These are phyloP conservation scores for Marasmius fiardii DNA, from an alignment of 1,284 basidiomycete genomes.

Conservation along the genomic window DNA sequence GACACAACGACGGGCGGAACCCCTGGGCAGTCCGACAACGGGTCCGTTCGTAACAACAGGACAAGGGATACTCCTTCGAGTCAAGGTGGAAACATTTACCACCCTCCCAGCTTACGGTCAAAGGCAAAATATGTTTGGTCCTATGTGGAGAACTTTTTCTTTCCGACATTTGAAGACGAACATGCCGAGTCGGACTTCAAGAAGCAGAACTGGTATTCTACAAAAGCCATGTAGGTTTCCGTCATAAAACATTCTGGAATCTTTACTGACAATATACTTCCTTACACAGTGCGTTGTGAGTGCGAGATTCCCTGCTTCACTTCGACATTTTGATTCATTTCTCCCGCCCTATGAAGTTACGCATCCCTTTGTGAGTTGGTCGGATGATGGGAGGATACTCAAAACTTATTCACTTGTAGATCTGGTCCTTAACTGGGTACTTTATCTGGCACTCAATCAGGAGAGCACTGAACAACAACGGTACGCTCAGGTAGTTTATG, in stretches of 20 bases:
- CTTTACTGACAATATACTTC: background rate
- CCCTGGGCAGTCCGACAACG: conserved; percentile 7
- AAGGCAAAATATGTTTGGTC: background rate
- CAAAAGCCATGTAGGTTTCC: conserved; percentile 21
- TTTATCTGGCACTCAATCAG: conserved; percentile 24
- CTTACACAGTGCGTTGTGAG: background rate
- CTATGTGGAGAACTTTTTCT: conserved; percentile 18
- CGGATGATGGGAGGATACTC: background rate
- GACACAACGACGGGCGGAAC: conserved; percentile 7
- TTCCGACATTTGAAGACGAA: conserved; percentile 19
- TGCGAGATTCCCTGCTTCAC: too few species aligned
- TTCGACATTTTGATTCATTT: background rate
- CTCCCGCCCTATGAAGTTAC: conserved; percentile 12
- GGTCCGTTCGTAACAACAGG: conserved; percentile 3
- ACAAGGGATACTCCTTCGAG: background rate
- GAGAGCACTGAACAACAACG: conserved; percentile 14
- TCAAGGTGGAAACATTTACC: background rate
- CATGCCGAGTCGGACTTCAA: conserved; percentile 19
- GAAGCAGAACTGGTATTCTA: conserved; percentile 23
- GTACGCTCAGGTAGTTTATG: conserved; percentile 7
- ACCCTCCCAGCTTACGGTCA: background rate
- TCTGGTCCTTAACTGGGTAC: conserved; percentile 24
- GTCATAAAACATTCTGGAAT: background rate
- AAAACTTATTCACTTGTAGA: conserved; percentile 6
- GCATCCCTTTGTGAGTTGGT: conserved; percentile 14